These are phyloP conservation scores for Pharus latifolius DNA, from an alignment of 176 grass and related monocot species.

Conservation along the genomic window DNA sequence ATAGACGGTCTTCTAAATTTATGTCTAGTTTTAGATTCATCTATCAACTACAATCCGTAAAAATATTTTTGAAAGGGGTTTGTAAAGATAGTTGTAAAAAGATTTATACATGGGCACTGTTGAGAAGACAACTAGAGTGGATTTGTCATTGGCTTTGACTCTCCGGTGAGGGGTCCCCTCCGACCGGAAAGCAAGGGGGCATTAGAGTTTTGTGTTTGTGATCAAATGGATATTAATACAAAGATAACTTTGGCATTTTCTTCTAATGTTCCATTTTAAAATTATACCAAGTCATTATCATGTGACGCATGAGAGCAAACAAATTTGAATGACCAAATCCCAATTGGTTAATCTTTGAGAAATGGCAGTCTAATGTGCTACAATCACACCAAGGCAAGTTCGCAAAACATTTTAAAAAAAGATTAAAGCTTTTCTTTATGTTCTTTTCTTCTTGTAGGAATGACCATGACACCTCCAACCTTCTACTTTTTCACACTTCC, in stretches of 20 bases:
- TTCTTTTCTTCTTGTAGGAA: background rate
- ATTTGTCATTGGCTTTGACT: too few relatives aligned
- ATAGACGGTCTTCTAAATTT: too few relatives aligned
- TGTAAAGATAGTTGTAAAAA: too few relatives aligned
- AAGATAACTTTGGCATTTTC: slow-evolving; percentile 6
- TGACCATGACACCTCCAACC: background rate
- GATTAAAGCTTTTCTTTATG: background rate
- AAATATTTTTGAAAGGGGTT: too few relatives aligned
- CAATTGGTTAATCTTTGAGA: slow-evolving; percentile 22
- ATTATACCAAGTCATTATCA: slow-evolving; percentile 4
- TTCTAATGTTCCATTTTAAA: background rate
- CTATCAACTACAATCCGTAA: too few relatives aligned
- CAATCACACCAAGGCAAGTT: slow-evolving; percentile 2
- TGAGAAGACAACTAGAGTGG: too few relatives aligned
- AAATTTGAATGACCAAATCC: slow-evolving; percentile 37
- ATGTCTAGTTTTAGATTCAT: too few relatives aligned
- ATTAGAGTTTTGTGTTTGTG: slow-evolving; percentile 6
- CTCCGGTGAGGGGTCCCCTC: slow-evolving; percentile 7
- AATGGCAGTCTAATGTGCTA: background rate
- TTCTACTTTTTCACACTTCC: too few relatives aligned
- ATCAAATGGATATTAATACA: slow-evolving; percentile 4
- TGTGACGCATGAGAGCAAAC: slow-evolving; percentile 25
- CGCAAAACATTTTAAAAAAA: background rate
- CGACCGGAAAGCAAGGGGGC: background rate
- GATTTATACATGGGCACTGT: too few relatives aligned